Conservation (phyloP, 2,329 filamentous ascomycete species). For the Daldinia sp. region DNA sequence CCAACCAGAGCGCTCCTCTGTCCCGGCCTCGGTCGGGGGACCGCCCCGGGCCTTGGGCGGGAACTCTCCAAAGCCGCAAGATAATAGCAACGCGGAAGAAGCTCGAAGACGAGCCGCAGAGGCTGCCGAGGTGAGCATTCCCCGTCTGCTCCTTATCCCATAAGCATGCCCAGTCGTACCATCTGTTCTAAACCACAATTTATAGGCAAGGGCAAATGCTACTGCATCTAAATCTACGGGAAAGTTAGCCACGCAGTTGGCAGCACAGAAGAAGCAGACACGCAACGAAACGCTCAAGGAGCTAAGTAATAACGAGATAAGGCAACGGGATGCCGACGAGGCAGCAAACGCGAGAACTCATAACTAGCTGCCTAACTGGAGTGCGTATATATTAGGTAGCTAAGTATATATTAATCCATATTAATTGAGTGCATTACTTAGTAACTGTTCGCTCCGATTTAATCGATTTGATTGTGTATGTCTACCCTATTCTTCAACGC, state of each 20-base stretch:
- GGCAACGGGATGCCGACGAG: conserved; percentile 72
- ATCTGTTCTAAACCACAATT: conserved; percentile 11
- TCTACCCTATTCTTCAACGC: background rate
- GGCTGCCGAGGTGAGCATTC: conserved; percentile 77
- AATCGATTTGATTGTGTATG: background rate
- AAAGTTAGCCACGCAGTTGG: conserved; percentile 74
- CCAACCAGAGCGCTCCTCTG: conserved; percentile 58
- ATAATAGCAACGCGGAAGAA: conserved; percentile 56
- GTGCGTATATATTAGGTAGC: no score
- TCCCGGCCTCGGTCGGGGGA: conserved; percentile 61
- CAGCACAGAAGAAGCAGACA: conserved; percentile 79
- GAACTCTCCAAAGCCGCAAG: conserved; percentile 29
- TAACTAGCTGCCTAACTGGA: no score
- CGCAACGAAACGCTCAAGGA: conserved; percentile 72
- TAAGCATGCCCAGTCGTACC: background rate
- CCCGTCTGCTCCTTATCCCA: background rate
- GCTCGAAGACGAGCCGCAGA: conserved; percentile 77
- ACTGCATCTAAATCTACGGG: conserved; percentile 63
- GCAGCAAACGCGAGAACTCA: conserved; percentile 64
- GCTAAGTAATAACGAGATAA: conserved; percentile 71
- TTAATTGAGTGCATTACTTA: background rate
- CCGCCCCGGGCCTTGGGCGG: conserved; percentile 72
- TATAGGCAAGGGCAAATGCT: conserved; percentile 72
- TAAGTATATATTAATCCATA: background rate
- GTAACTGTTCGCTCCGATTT: background rate